Evolutionary conservation across 495 filamentous ascomycete genomes (phyloP).

Genomic region (Cladorrhinum samala): DNA sequence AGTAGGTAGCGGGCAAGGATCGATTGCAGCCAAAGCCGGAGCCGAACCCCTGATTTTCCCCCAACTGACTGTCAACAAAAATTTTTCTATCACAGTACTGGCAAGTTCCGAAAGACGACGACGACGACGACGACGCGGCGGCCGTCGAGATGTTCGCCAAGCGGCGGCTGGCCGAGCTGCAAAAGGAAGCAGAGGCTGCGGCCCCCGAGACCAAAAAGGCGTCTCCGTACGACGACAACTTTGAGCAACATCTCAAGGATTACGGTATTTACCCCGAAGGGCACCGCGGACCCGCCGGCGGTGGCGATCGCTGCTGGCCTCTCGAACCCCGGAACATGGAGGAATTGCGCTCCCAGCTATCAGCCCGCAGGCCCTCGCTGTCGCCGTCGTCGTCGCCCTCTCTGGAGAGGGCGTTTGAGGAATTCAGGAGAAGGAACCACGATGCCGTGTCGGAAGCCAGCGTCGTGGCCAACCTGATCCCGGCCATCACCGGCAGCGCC

Average conservation of each 20-base stretch:
- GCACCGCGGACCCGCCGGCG: neutral
- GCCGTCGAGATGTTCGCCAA: too few species aligned
- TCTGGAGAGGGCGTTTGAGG: neutral
- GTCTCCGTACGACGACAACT: conserved; percentile 25
- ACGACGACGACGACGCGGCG: conserved; percentile 6
- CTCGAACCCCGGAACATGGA: conserved; percentile 1
- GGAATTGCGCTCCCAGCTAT: neutral
- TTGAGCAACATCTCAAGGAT: conserved; percentile 33
- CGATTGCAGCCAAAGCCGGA: conserved; percentile 4
- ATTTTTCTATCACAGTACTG: conserved; percentile 5
- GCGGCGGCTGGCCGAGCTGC: too few species aligned
- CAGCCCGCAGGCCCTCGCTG: conserved; percentile 4
- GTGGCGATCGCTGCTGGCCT: too few species aligned
- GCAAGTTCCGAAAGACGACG: conserved; percentile 12
- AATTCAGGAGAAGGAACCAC: conserved; percentile 2
- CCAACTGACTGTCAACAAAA: conserved; percentile 4
- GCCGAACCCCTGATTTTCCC: conserved; percentile 11
- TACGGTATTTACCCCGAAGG: conserved; percentile 21
- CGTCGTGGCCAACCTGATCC: conserved; percentile 11
- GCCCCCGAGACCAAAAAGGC: neutral
- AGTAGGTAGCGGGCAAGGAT: neutral
- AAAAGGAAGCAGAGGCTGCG: neutral
- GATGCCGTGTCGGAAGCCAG: neutral
- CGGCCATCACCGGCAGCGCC: conserved; percentile 5
- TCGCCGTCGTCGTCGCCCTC: conserved; percentile 12